These are phyloP conservation scores for Fereydounia khargensis DNA, from an alignment of 1,284 basidiomycete genomes.

Conservation along the genomic window DNA sequence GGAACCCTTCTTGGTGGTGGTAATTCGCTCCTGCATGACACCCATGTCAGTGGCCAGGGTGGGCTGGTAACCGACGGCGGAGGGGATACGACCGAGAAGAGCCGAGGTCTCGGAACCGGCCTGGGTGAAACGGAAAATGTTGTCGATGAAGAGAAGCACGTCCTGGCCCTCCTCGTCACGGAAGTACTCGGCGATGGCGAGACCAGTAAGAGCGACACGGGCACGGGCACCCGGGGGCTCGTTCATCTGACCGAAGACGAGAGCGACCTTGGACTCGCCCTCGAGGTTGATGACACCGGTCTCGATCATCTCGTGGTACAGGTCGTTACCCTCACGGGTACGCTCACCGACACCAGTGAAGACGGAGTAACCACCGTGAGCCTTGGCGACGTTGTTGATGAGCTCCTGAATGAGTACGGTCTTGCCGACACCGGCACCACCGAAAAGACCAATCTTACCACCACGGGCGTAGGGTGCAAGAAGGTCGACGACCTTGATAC, in stretches of 20 bases:
- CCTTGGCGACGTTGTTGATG: slow-evolving; percentile 99
- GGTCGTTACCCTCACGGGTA: slow-evolving; percentile 99
- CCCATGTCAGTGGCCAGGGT: slow-evolving; percentile 99
- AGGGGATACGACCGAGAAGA: slow-evolving; percentile 98
- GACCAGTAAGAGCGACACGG: slow-evolving; percentile 96
- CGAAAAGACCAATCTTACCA: slow-evolving; percentile 99
- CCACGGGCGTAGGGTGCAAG: slow-evolving; percentile 99
- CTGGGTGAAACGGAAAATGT: slow-evolving; percentile 90
- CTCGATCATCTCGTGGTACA: slow-evolving; percentile 99
- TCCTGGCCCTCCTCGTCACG: slow-evolving; percentile 99
- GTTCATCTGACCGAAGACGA: slow-evolving; percentile 99
- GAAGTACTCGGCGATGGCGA: slow-evolving; percentile 99
- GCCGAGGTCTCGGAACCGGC: slow-evolving; percentile 99
- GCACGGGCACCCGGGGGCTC: slow-evolving; percentile 99
- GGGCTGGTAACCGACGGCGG: slow-evolving; percentile 99
- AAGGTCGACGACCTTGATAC: slow-evolving; percentile 99
- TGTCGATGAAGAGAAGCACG: slow-evolving; percentile 99
- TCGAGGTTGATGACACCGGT: slow-evolving; percentile 96
- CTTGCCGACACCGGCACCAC: slow-evolving; percentile 99
- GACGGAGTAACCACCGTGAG: slow-evolving; percentile 99
- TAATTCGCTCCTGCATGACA: slow-evolving; percentile 98
- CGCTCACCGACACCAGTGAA: slow-evolving; percentile 99
- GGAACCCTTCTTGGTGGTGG: slow-evolving; percentile 99
- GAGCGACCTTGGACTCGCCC: slow-evolving; percentile 98
- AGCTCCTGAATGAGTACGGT: slow-evolving; percentile 98